Percentiles rank a stretch among this genome's conserved stretches.
These are phyloP conservation scores for Sonneratia alba DNA, from an alignment of 345 rosid genomes.

Conservation along the genomic window DNA sequence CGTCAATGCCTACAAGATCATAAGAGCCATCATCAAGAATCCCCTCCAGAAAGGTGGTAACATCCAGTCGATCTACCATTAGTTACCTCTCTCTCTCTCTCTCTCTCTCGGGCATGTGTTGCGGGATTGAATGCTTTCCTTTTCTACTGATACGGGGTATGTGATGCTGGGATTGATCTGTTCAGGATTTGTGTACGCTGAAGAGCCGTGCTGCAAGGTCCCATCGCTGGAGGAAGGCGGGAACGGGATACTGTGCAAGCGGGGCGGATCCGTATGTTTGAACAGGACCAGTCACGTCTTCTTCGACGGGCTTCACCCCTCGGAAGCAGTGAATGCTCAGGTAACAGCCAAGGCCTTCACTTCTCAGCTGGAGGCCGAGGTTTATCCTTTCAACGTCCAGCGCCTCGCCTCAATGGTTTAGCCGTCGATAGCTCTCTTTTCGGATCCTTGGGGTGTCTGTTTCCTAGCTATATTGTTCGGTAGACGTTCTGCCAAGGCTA, in stretches of 20 bases:
- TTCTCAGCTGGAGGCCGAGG: conserved; percentile 23
- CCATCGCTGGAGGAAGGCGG: conserved; percentile 16
- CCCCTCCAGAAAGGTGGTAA: conserved; percentile 28
- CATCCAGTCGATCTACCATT: no score
- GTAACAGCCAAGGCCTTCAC: conserved; percentile 37
- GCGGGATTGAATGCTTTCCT: background rate
- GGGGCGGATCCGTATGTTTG: conserved; percentile 18
- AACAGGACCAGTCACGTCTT: conserved; percentile 27
- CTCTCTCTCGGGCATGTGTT: background rate
- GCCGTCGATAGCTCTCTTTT: no score
- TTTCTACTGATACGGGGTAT: background rate
- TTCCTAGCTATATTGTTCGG: no score
- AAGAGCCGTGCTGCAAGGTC: conserved; percentile 30
- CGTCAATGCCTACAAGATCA: conserved; percentile 41
- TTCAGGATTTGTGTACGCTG: conserved; percentile 9
- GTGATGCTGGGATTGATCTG: background rate
- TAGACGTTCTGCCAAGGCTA: no score
- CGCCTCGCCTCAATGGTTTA: conserved; percentile 14
- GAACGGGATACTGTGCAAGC: conserved; percentile 30
- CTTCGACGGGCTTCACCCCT: conserved; percentile 57
- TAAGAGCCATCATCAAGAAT: conserved; percentile 26
- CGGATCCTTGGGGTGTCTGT: no score
- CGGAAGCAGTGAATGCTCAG: conserved; percentile 41
- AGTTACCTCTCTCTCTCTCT: background rate
- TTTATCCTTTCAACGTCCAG: conserved; percentile 38